These are phyloP conservation scores for Centella asiatica DNA, from an alignment of 129 eudicot species.

Conservation along the genomic window DNA sequence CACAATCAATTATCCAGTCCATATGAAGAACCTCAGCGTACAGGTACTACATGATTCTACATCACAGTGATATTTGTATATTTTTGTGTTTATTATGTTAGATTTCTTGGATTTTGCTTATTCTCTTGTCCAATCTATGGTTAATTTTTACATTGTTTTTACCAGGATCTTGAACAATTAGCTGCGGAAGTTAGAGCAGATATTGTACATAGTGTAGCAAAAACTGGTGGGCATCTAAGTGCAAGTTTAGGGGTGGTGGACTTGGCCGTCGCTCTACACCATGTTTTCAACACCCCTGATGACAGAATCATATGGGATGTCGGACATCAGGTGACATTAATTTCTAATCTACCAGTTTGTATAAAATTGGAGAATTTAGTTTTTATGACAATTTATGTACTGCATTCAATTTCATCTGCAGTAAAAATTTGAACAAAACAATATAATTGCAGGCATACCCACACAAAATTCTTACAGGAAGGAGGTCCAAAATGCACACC, in stretches of 20 bases:
- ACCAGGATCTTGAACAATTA: constrained; percentile 67
- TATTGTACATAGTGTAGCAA: constrained; percentile 53
- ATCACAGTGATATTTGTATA: background rate
- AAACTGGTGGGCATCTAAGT: constrained; percentile 80
- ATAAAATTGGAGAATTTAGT: background rate
- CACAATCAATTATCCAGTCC: constrained; percentile 63
- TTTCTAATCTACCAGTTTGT: background rate
- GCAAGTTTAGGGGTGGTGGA: constrained; percentile 89
- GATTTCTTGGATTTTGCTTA: background rate
- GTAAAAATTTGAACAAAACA: too few species aligned
- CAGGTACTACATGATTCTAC: constrained; percentile 27
- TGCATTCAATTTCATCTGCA: too few species aligned
- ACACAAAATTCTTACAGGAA: constrained; percentile 75
- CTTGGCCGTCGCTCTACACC: constrained; percentile 77
- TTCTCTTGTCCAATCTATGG: too few species aligned
- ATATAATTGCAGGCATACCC: constrained; percentile 52
- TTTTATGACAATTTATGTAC: background rate
- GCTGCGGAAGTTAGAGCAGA: constrained; percentile 80
- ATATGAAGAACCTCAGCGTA: constrained; percentile 69
- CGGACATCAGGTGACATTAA: constrained; percentile 68
- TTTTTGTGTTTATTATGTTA: background rate
- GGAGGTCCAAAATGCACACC: constrained; percentile 82
- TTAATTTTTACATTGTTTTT: background rate
- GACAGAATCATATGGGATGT: constrained; percentile 89
- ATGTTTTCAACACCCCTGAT: constrained; percentile 75